Conservation (phyloP, 2,329 filamentous ascomycete genomes). For the Trichoderma endophyticum region DNA sequence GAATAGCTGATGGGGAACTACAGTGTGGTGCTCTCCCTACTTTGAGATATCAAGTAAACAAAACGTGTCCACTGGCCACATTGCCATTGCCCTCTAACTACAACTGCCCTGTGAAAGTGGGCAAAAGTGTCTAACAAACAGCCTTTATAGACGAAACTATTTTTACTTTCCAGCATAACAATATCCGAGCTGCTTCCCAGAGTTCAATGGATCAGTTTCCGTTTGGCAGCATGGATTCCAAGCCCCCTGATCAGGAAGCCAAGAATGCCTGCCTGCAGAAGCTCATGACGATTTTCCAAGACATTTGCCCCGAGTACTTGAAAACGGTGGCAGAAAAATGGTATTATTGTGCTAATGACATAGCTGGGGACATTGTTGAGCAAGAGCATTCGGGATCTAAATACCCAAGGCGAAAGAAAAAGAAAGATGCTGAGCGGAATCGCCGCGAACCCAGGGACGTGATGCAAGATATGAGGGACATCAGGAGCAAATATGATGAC, state of each 20-base stretch:
- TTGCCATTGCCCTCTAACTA: background rate
- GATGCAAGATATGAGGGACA: background rate
- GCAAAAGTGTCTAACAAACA: background rate
- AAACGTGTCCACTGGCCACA: background rate
- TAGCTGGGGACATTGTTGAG: constrained; percentile 41
- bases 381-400: constrained; percentile 35
- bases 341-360: constrained; percentile 28
- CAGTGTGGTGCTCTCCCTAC: background rate
- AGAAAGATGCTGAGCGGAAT: constrained; percentile 41
- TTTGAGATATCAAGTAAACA: background rate
- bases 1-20: background rate
- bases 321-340: constrained; percentile 27
- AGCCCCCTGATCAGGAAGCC: background rate
- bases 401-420: constrained; percentile 35
- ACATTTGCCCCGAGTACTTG: constrained; percentile 44
- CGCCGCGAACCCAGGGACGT: constrained; percentile 25
- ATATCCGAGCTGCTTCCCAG: background rate
- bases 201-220: background rate
- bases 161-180: background rate
- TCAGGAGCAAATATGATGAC: background rate
- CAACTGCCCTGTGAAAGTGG: background rate
- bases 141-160: background rate
- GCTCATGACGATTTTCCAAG: constrained; percentile 39
- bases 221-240: background rate
- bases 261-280: constrained; percentile 20